Base-by-base conservation (phyloP, 2,329 filamentous ascomycete genomes). In the Hypoxylon sp. region DNA sequence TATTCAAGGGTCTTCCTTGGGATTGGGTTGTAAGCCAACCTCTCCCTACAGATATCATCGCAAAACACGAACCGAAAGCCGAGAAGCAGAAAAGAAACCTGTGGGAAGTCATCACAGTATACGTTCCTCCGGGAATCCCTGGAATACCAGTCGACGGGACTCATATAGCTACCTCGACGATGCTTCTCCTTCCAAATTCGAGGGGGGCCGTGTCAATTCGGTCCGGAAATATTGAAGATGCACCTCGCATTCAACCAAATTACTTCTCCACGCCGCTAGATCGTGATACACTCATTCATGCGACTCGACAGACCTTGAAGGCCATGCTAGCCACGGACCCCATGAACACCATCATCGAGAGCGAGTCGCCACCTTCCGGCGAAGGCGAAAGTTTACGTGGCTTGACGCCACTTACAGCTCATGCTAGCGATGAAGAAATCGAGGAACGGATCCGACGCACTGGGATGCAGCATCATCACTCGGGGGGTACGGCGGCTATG, bases 151-250 rank as follows among this genome's bases (percentile, higher is more conserved):
- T 74, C 13, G 72, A 73, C 10, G 72, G 72, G 22, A 73, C 55
- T 2, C 72, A 74, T 25, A 66, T 75, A 30, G 64, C 69, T 5
- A 75, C 70, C 4, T 76, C 75, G 31, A 72, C 74, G 7, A 77
- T 77, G 73, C 57, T 72, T 31, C 63, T 76, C 1, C 64, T 73
- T 33, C 69, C 73, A 1, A 72, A 69, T 2, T 72, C 71, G 6
- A 66, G 73, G 1, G 73, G 71, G 6, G 64, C 17, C 2, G 68
- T 75, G 1, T 64, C 68, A 1, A 67, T 75, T 44, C 61, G 61
- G 27, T 72, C 71, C 4, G 61, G 25, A 27, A 27, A 27, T 27
- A 50, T n/a, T n/a, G 5, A 48, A 69, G 7, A 66, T 20, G 22
- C 71, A 70, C 6, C 58, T 51, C 59, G 62, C 22, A 61, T 75